Base-by-base conservation (phyloP, 805 yeast genomes). In the Candida patagonica region DNA sequence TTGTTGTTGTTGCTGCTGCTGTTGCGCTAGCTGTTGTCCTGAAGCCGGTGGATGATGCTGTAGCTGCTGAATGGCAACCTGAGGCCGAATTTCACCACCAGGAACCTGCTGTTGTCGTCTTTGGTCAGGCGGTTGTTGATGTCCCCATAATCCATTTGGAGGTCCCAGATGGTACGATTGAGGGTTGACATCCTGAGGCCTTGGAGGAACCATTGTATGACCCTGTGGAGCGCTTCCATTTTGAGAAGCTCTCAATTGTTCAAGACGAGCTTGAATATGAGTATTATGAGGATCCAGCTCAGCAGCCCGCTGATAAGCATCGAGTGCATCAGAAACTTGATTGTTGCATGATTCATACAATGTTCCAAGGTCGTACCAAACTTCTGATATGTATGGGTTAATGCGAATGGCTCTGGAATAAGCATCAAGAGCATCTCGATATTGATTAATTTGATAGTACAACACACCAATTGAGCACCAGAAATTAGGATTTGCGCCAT, bases 311-410 rank as follows among this genome's bases (percentile, higher is more conserved):
- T 84, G 84, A 59, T 92, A 92, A 2, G 98, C 98, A 62, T 92
- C 97, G 48, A 92, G 67, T 1, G 98, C 98, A 60, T 92, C 98
- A 44, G 80, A 74, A 44, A 87, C 73, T 64, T 92, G 98, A 64
- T 89, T 88, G 63, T 88, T 92, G 66, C 98, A 92, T 26, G 96
- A 86, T 63, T 92, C 98, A 61, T 92, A 92, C 30, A 92, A 67
- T 5, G 97, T 92, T 43, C 98, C 98, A 56, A 92, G 72, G 63
- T 92, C 98, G 63, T 92, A 92, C 98, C 98, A 92, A 20, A 92
- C 98, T 62, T 92, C 98, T 44, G 92, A 78, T 49, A 92, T 82
- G 66, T 88, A 88, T 12, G 98, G 98, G 53, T 92, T 92, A 54
- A 92, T 73, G 52, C 96, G 73, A 45, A 92, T 92, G 8, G 98